Percentiles rank a stretch among this genome's conserved stretches.
These are phyloP conservation scores for Cercospora sesami DNA, from an alignment of 2,329 filamentous ascomycete species.

Conservation along the genomic window DNA sequence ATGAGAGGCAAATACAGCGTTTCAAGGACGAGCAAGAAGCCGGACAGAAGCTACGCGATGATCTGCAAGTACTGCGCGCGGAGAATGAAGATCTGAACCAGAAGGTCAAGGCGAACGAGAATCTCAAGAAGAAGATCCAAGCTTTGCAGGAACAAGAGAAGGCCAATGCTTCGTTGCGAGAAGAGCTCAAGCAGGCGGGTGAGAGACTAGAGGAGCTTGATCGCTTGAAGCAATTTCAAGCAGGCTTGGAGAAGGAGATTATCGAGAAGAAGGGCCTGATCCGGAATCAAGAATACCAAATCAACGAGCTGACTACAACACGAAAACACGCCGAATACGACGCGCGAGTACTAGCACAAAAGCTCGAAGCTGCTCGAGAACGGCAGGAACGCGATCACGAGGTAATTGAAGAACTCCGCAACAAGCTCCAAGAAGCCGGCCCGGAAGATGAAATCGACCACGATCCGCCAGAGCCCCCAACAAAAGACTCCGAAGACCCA, in stretches of 20 bases:
- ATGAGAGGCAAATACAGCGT: slow-evolving; percentile 49
- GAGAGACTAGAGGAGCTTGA: slow-evolving; percentile 50
- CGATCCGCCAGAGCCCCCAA: slow-evolving; percentile 20
- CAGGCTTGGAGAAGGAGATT: slow-evolving; percentile 51
- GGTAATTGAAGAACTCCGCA: slow-evolving; percentile 49
- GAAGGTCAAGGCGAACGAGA: slow-evolving; percentile 54
- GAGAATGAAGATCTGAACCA: slow-evolving; percentile 53
- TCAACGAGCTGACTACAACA: slow-evolving; percentile 53
- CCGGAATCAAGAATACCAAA: slow-evolving; percentile 53
- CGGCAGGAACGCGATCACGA: slow-evolving; percentile 52
- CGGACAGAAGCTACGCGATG: slow-evolving; percentile 52
- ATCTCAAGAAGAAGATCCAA: slow-evolving; percentile 56
- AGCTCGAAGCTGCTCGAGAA: slow-evolving; percentile 50
- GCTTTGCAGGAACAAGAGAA: slow-evolving; percentile 51
- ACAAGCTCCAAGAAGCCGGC: slow-evolving; percentile 46
- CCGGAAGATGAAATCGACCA: slow-evolving; percentile 36
- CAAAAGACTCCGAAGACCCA: slow-evolving; percentile 18
- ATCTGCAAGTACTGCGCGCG: slow-evolving; percentile 50
- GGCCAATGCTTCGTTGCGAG: slow-evolving; percentile 44
- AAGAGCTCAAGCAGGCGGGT: slow-evolving; percentile 48
- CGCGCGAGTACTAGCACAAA: slow-evolving; percentile 48
- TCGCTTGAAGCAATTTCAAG: slow-evolving; percentile 46
- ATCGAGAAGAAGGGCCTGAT: slow-evolving; percentile 53
- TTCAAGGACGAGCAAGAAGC: slow-evolving; percentile 47
- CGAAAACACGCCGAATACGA: slow-evolving; percentile 52